Evolutionary conservation across 176 grass and related monocot genomes (phyloP), one percentile per base, ranked within the genome.

Genomic region (Eleusine coracana): DNA sequence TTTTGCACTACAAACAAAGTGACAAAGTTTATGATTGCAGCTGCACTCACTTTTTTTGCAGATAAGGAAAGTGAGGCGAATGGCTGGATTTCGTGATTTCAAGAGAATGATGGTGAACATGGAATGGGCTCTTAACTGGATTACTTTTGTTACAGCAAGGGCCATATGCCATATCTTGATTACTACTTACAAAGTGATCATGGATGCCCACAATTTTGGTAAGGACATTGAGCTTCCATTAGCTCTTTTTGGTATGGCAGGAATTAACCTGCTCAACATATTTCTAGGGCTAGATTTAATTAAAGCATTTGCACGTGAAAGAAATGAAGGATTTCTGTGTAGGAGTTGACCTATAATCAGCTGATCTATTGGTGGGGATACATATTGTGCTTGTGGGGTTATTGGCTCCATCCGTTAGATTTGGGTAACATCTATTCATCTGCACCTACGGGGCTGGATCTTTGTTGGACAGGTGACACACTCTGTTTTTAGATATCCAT

Each of bases 1-100:
- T 25, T 25, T 25, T 25, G 25, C 25, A 25, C 25, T 25, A 25
- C 59, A 81, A 59, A 71, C 20, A 45, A 38, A 36, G 56, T 80
- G 40, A 89, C 27, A 10, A 59, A 70, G 5, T 85, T 78, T 70
- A 79, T 90, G 50, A 31, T 77, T 89, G 36, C 91, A 99, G 96
- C 74, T 99, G 64, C 91, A 96, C 71, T 96, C 96, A 54, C 84
- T 99, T 75, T 96, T 99, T 85, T 85, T 99, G 48, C 96, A 96
- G 71, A 7, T 88, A 86, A 88, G 93, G 78, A 96, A 99, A 96
- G 41, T 99, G 61, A 91, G 91, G 70, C 80, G 91, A 44, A 96
- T 99, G 91, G 87, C 87, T 87, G 96, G 96, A 45, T 82, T 93
- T 27, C 83, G 74, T 36, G 83, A 99, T 83, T 87, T 70, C 48